phyloP scores from a whole-genome alignment of 805 yeast genomes.

The Brettanomyces bruxellensis region DNA sequence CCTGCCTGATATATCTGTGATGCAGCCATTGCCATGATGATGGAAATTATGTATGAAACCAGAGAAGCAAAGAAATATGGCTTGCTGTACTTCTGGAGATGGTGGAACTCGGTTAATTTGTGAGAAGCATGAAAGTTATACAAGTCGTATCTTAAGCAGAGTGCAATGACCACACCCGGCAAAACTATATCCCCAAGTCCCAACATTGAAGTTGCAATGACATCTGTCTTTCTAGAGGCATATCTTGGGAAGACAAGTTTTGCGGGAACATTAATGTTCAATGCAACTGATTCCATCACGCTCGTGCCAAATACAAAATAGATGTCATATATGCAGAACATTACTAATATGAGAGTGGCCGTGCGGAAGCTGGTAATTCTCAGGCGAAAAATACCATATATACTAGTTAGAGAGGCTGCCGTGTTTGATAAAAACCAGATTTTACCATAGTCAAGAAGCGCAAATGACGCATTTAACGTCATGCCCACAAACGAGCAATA shows the following conservation, averaged over 20 bases:
- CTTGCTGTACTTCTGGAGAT: constrained; percentile 27
- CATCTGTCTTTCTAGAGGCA: constrained; percentile 12
- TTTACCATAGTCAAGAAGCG: constrained; percentile 15
- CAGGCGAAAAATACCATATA: constrained; percentile 31
- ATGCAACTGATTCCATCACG: constrained; percentile 57
- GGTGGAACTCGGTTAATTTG: constrained; percentile 30
- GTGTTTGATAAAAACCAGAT: constrained; percentile 42
- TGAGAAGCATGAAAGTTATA: constrained; percentile 28
- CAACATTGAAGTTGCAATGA: constrained; percentile 29
- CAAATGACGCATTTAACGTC: constrained; percentile 10
- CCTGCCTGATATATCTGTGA: constrained; percentile 33
- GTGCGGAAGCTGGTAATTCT: constrained; percentile 36
- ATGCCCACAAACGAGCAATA: constrained; percentile 15
- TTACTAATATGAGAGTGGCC: constrained; percentile 35
- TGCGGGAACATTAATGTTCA: constrained; percentile 43
- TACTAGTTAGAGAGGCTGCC: constrained; percentile 32
- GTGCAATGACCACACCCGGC: constrained; percentile 46
- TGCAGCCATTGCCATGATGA: constrained; percentile 33
- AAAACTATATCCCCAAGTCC: constrained; percentile 63
- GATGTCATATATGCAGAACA: constrained; percentile 53
- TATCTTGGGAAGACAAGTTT: constrained; percentile 36
- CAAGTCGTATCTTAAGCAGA: constrained; percentile 48
- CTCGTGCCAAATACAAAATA: constrained; percentile 59
- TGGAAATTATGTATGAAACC: constrained; percentile 39
- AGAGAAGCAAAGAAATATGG: constrained; percentile 39